phyloP scores from a whole-genome alignment of 2,329 filamentous ascomycete genomes.

The Fonsecaea multimorphosa region DNA sequence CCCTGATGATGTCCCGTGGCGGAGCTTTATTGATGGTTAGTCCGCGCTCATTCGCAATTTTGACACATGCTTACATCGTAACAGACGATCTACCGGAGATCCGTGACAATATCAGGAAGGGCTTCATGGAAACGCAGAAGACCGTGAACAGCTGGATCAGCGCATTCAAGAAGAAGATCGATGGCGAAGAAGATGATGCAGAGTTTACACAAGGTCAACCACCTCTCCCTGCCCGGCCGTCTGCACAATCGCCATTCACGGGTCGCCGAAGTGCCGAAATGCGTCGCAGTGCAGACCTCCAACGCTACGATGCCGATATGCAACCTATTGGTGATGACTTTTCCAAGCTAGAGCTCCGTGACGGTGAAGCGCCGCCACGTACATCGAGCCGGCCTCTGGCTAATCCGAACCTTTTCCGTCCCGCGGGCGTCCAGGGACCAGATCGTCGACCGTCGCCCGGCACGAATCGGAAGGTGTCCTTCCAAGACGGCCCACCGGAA shows the following conservation, averaged over 20 bases:
- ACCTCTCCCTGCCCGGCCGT: conserved; percentile 46
- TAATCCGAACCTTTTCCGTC: conserved; percentile 80
- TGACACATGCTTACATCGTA: conserved; percentile 30
- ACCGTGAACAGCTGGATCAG: conserved; percentile 94
- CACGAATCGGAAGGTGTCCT: conserved; percentile 59
- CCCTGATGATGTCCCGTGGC: conserved; percentile 59
- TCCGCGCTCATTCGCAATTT: conserved; percentile 3
- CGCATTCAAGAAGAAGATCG: conserved; percentile 88
- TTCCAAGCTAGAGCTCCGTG: conserved; percentile 66
- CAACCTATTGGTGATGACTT: conserved; percentile 91
- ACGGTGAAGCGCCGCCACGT: conserved; percentile 63
- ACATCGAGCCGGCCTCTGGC: conserved; percentile 69
- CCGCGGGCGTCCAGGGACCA: conserved; percentile 37
- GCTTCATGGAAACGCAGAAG: conserved; percentile 90
- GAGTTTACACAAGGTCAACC: conserved; percentile 50
- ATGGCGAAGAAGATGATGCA: conserved; percentile 84
- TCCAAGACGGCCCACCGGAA: conserved; percentile 70
- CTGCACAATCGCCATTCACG: conserved; percentile 44
- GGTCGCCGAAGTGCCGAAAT: conserved; percentile 66
- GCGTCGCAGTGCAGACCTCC: conserved; percentile 82
- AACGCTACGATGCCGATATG: conserved; percentile 93
- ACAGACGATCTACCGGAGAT: conserved; percentile 90
- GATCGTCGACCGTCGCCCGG: conserved; percentile 56
- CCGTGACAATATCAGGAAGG: conserved; percentile 89
- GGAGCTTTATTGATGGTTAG: conserved; percentile 82